Evolutionary conservation across 345 rosid species (phyloP).

Genomic region (Lumnitzera littorea): DNA sequence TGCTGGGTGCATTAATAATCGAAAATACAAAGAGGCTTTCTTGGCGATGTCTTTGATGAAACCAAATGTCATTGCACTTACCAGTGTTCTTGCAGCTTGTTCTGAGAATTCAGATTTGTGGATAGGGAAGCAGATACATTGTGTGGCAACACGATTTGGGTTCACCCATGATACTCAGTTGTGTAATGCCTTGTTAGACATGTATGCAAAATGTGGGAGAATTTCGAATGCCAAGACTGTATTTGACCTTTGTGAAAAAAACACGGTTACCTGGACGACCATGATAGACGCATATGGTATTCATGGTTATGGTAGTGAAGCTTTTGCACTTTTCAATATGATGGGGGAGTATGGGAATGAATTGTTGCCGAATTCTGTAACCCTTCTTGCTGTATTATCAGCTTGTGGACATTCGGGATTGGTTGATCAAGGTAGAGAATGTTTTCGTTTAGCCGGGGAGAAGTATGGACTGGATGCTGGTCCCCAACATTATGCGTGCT

Average conservation of each 20-base stretch:
- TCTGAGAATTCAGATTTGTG: slow-evolving; percentile 55
- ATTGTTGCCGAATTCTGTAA: slow-evolving; percentile 54
- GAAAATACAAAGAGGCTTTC: slow-evolving; percentile 44
- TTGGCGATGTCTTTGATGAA: slow-evolving; percentile 35
- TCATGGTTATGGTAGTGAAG: slow-evolving; percentile 53
- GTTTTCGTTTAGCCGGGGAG: slow-evolving; percentile 39
- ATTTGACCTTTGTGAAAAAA: slow-evolving; percentile 39
- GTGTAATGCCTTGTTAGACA: slow-evolving; percentile 67
- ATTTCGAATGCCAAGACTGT: slow-evolving; percentile 27
- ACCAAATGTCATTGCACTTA: slow-evolving; percentile 53
- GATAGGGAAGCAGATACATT: slow-evolving; percentile 71
- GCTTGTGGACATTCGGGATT: slow-evolving; percentile 79
- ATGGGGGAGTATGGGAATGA: slow-evolving; percentile 36
- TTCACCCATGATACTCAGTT: slow-evolving; percentile 47
- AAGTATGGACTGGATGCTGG: slow-evolving; percentile 32
- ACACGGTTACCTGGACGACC: slow-evolving; percentile 74
- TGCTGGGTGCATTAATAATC: slow-evolving; percentile 53
- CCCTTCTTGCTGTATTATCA: slow-evolving; percentile 68
- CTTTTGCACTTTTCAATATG: slow-evolving; percentile 43
- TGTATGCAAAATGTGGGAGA: slow-evolving; percentile 74
- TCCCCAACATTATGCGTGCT: slow-evolving; percentile 60
- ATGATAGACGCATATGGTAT: slow-evolving; percentile 71
- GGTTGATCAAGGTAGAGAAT: slow-evolving; percentile 48
- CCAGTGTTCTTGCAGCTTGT: slow-evolving; percentile 62
- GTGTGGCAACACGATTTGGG: slow-evolving; percentile 40